Evolutionary conservation across 2,329 filamentous ascomycete species (phyloP), one percentile per base, ranked within the genome.

Genomic region (Aspergillus novoparasiticus): DNA sequence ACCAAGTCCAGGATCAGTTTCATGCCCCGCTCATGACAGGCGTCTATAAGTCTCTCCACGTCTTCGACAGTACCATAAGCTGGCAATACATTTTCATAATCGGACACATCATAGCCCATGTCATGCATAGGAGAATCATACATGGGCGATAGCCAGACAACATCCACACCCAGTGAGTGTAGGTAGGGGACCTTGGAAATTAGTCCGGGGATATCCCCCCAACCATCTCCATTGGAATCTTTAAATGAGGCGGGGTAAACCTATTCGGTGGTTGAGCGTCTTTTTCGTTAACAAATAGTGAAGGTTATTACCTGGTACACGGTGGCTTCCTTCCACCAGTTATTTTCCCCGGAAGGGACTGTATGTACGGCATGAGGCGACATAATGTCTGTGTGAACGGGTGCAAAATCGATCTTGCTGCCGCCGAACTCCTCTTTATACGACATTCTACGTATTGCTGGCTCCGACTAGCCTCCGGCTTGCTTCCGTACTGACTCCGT

Each of bases 1-100:
- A 92, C 90, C 2, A 92, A 80, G 70, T 92, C 89, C 26, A 92
- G 80, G 64, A 93, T 86, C 26, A 92, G 74, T 63, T 84, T 85
- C 84, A 92, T 90, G 9, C 83, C 86, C 6, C 87, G 82, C 11
- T 80, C 75, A 63, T 89, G 86, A 23, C 84, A 80, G 61, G 83
- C 84, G 9, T 78, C 71, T 58, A 90, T 85, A 16, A 90, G 76
- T 0, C 74, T 73, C 58, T 89, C 85, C 30, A 89, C 82, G 66
- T 90, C 87, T 57, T 80, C 76, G 0, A 91, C 76, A 0, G 86
- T 87, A 45, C 89, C 89, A 69, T 90, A 91, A 0, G 83, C 82
- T 1, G 79, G 74, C 69, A 90, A 82, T 14, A 91, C 84, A 8
- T 81, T 79, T 69, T 88, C 83, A 65, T 90, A 91, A 72, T 90